Evolutionary conservation across 306 rosid species (phyloP).

Genomic region (Cucurbita argyrosperma): DNA sequence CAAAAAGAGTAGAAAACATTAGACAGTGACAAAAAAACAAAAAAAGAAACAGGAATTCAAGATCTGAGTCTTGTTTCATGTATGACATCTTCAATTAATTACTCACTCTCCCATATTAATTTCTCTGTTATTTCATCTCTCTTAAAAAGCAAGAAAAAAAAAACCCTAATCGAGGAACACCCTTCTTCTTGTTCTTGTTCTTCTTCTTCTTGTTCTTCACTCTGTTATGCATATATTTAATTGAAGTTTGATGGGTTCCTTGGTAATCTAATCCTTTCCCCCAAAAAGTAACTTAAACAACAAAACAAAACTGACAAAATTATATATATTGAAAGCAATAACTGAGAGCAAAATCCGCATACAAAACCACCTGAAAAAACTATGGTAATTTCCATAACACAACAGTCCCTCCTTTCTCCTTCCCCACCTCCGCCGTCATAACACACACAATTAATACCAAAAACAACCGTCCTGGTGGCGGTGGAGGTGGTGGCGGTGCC

Average conservation of each 20-base stretch:
- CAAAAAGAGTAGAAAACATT: no score
- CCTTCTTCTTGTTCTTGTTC: not conserved
- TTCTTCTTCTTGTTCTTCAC: no score
- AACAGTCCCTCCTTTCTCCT: conserved; percentile 1
- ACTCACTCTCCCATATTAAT: not conserved
- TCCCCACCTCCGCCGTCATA: not conserved
- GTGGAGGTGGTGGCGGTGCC: no score
- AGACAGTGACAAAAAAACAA: not conserved
- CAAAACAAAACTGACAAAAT: not conserved
- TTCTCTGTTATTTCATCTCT: no score
- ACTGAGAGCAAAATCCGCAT: conserved; percentile 5
- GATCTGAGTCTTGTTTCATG: not conserved
- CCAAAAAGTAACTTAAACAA: not conserved
- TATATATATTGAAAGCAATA: not conserved
- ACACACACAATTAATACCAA: no score
- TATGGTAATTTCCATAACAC: conserved; percentile 7
- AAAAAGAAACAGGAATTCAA: not conserved
- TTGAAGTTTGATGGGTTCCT: not conserved
- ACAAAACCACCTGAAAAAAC: conserved; percentile 8
- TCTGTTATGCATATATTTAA: no score
- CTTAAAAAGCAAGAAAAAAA: not conserved
- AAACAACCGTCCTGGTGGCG: no score
- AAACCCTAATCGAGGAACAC: not conserved
- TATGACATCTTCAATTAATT: not conserved
- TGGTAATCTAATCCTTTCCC: not conserved